These are phyloP conservation scores for Colletotrichum siamense DNA, from an alignment of 2,329 filamentous ascomycete genomes.

Conservation along the genomic window DNA sequence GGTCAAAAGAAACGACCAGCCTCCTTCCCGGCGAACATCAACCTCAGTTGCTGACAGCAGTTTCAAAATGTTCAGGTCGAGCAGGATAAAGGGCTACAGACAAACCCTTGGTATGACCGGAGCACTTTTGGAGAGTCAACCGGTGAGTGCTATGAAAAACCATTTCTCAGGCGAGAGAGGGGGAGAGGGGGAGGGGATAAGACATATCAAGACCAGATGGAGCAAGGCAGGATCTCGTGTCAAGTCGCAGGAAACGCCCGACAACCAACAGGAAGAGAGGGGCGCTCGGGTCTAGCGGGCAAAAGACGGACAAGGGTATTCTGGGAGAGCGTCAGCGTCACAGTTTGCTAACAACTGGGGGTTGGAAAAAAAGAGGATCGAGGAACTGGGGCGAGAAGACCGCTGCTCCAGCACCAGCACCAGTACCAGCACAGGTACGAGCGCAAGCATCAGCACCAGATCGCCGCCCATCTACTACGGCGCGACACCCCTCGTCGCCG, in stretches of 20 bases:
- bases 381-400: conserved; percentile 16
- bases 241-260: neutral
- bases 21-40: neutral
- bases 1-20: neutral
- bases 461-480: conserved; percentile 30
- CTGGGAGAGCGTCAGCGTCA: neutral
- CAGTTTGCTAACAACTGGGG: conserved; percentile 5
- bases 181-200: neutral
- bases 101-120: conserved; percentile 33
- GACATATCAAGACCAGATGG: neutral
- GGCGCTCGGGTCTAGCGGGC: neutral
- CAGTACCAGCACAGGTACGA: conserved; percentile 16
- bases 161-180: neutral
- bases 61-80: conserved; percentile 23
- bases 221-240: neutral
- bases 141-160: conserved; percentile 4
- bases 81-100: conserved; percentile 19
- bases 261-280: neutral
- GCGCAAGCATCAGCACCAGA: conserved; percentile 30
- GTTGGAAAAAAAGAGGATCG: conserved; percentile 17
- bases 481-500: conserved; percentile 39
- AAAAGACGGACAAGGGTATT: neutral
- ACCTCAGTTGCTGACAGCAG: conserved; percentile 26
- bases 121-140: conserved; percentile 28
- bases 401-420: conserved; percentile 21